These are phyloP conservation scores for Akanthomyces dipterigenus DNA, from an alignment of 2,329 filamentous ascomycete species.

Conservation along the genomic window DNA sequence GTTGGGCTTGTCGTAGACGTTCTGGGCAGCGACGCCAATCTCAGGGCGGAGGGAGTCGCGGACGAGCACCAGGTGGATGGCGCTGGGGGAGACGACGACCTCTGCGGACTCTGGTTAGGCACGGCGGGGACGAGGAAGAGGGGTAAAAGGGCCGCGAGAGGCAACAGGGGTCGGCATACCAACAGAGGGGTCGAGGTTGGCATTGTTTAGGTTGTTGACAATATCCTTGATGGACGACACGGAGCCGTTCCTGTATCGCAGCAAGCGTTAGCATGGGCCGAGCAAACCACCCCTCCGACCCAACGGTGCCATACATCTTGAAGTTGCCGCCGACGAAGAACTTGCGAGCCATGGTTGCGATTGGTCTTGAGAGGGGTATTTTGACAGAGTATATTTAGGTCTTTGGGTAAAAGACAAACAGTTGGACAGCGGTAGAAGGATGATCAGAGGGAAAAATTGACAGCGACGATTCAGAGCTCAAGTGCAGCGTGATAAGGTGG, in stretches of 20 bases:
- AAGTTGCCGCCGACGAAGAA: slow-evolving; percentile 99
- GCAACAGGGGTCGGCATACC: slow-evolving; percentile 45
- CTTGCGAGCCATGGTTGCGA: slow-evolving; percentile 77
- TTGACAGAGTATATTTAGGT: neutral
- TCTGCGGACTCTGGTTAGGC: slow-evolving; percentile 46
- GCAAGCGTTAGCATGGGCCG: neutral
- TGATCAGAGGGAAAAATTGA: neutral
- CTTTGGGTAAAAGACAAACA: neutral
- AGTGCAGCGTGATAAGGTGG: neutral
- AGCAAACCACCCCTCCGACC: slow-evolving; percentile 5
- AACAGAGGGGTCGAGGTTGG: slow-evolving; percentile 68
- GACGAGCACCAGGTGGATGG: slow-evolving; percentile 83
- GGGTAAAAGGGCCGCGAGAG: slow-evolving; percentile 3
- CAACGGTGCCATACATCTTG: slow-evolving; percentile 70
- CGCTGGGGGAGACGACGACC: slow-evolving; percentile 87
- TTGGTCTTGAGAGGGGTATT: slow-evolving; percentile 14
- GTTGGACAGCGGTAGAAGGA: neutral
- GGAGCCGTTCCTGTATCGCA: slow-evolving; percentile 73
- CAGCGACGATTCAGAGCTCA: neutral
- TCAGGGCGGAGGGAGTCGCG: slow-evolving; percentile 69
- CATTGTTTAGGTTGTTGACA: slow-evolving; percentile 79
- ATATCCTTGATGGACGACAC: slow-evolving; percentile 85
- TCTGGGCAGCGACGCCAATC: slow-evolving; percentile 87
- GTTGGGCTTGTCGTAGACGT: slow-evolving; percentile 95
- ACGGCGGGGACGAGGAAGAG: neutral